Evolutionary conservation across 495 filamentous ascomycete genomes (phyloP).

Genomic region (Astrocystis sublimbata): DNA sequence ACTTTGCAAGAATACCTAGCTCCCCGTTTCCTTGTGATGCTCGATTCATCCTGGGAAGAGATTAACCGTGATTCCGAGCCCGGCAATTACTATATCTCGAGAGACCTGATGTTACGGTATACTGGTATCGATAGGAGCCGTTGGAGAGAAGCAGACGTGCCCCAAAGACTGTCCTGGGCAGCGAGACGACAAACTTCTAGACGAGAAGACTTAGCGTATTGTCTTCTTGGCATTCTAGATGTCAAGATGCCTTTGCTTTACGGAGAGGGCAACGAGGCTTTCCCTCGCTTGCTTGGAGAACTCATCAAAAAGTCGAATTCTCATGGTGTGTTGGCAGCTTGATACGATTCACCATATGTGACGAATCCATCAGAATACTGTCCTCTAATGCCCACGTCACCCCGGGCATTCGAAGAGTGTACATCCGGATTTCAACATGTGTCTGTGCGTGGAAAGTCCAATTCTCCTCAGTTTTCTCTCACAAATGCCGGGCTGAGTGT

Average conservation of each 20-base stretch:
- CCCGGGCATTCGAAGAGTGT: background rate
- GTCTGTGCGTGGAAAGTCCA: background rate
- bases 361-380: background rate
- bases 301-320: slow-evolving; percentile 35
- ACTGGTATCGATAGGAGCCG: background rate
- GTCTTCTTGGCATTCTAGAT: slow-evolving; percentile 30
- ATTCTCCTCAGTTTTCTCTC: background rate
- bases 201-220: slow-evolving; percentile 27
- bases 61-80: slow-evolving; percentile 22
- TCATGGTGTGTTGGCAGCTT: slow-evolving; percentile 32
- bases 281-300: slow-evolving; percentile 27
- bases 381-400: background rate
- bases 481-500: slow-evolving; percentile 1
- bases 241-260: slow-evolving; percentile 33
- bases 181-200: slow-evolving; percentile 18
- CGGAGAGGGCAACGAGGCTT: slow-evolving; percentile 29
- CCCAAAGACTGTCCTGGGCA: slow-evolving; percentile 24
- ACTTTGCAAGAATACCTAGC: slow-evolving; percentile 43
- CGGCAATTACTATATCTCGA: background rate
- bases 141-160: background rate
- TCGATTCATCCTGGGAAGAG: slow-evolving; percentile 25
- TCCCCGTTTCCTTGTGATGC: slow-evolving; percentile 28
- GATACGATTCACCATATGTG: background rate
- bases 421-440: background rate
- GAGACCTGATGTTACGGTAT: background rate